Conservation (phyloP, 1,284 basidiomycete species). For the Bondarzewia mesenterica region DNA sequence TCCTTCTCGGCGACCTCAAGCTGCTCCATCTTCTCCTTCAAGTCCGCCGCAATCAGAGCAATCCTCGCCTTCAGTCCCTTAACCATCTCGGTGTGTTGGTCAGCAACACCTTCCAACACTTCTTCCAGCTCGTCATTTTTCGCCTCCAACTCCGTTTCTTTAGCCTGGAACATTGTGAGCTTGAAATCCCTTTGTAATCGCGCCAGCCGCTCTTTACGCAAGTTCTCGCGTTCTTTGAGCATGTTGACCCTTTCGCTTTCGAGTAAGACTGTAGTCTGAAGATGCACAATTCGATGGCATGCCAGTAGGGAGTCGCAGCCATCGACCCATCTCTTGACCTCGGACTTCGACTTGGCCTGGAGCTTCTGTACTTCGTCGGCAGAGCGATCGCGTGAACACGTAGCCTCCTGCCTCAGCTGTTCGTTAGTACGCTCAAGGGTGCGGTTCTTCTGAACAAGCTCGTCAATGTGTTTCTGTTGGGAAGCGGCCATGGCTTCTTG, state of each 20-base stretch:
- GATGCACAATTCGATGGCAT: slow-evolving; percentile 55
- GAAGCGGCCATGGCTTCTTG: slow-evolving; percentile 45
- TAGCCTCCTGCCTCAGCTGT: slow-evolving; percentile 22
- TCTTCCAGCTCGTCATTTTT: slow-evolving; percentile 23
- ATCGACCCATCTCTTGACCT: slow-evolving; percentile 50
- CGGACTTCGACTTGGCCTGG: slow-evolving; percentile 39
- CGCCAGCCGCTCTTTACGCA: slow-evolving; percentile 45
- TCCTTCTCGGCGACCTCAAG: slow-evolving; percentile 30
- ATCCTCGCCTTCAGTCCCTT: slow-evolving; percentile 21
- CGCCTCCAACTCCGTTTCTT: slow-evolving; percentile 49
- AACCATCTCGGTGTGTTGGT: slow-evolving; percentile 29
- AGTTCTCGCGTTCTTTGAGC: slow-evolving; percentile 42
- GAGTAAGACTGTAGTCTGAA: slow-evolving; percentile 41
- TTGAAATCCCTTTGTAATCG: slow-evolving; percentile 52
- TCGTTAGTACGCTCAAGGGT: slow-evolving; percentile 7
- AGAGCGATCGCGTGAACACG: slow-evolving; percentile 32
- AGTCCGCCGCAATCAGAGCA: slow-evolving; percentile 26
- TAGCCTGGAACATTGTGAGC: slow-evolving; percentile 54
- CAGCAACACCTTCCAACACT: slow-evolving; percentile 36
- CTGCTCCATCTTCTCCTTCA: slow-evolving; percentile 30
- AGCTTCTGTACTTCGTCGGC: slow-evolving; percentile 25
- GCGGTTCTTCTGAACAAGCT: slow-evolving; percentile 11
- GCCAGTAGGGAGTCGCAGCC: slow-evolving; percentile 54
- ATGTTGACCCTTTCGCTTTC: slow-evolving; percentile 41
- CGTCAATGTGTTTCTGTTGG: slow-evolving; percentile 37